Percentiles rank a stretch among this genome's conserved stretches.
These are phyloP conservation scores for Aspergillus brasiliensis DNA, from an alignment of 2,329 filamentous ascomycete species.

Conservation along the genomic window DNA sequence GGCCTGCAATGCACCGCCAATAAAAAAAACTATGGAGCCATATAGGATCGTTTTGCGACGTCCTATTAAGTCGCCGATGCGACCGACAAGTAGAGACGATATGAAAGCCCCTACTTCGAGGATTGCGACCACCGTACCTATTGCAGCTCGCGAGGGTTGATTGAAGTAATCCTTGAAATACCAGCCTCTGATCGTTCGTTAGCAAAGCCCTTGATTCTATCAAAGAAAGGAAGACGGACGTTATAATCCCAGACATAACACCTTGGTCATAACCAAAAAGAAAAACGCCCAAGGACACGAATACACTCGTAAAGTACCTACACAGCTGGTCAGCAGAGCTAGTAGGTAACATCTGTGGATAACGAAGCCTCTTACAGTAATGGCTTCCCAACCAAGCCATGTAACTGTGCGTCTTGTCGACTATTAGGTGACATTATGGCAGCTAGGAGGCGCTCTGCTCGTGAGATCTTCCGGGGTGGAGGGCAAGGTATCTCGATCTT, in stretches of 20 bases:
- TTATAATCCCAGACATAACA: conserved; percentile 71
- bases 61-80: conserved; percentile 88
- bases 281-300: conserved; percentile 65
- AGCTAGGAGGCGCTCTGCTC: conserved; percentile 71
- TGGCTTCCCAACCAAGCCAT: conserved; percentile 94
- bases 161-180: conserved; percentile 93
- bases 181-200: conserved; percentile 62
- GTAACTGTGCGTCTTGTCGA: conserved; percentile 67
- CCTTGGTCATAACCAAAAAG: conserved; percentile 67
- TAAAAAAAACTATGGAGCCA: conserved; percentile 82
- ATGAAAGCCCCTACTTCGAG: conserved; percentile 91
- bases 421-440: conserved; percentile 82
- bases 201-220: conserved; percentile 9
- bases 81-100: conserved; percentile 81
- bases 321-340: conserved; percentile 22
- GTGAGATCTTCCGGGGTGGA: conserved; percentile 63
- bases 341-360: conserved; percentile 7
- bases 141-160: conserved; percentile 80
- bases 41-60: conserved; percentile 89
- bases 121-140: conserved; percentile 97
- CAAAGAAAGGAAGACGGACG: conserved; percentile 46
- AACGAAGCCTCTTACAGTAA: conserved; percentile 70
- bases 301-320: conserved; percentile 92
- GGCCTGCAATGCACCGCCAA: conserved; percentile 83
- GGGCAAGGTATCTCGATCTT: conserved; percentile 72